Evolutionary conservation across 331 rosid species (phyloP), one percentile per base, ranked within the genome.

Genomic region (Quercus tomentella): DNA sequence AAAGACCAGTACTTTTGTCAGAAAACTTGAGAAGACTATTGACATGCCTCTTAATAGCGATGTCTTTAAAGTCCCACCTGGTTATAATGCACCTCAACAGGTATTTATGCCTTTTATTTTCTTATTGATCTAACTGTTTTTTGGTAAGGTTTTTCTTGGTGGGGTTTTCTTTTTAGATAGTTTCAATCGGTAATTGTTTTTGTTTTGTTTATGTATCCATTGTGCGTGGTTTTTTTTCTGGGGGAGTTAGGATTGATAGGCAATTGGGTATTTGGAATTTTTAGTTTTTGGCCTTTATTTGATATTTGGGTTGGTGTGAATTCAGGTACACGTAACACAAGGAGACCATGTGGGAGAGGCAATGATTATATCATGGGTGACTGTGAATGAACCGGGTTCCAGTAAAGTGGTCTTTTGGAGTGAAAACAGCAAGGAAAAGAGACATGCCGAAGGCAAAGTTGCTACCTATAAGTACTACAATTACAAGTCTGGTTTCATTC

Each of bases 281-380:
- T 58, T 4, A 26, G 9, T 14, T 35, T 67, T 65, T 4, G 10
- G 35, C n/a, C 58, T 75, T 76, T 75, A 33, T 33, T 33, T 69
- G 57, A 70, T 84, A 20, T 76, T 7, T 83, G 63, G 56, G 52
- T n/a, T 80, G 52, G 6, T 83, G 0, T 70, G 84, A 56, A 37
- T 73, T n/a, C 43, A 94, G 97, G 97, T 93, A 83, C 98, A 94
- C 74, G 88, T 94, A 75, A 94, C 98, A 22, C 98, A 94, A 92
- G 98, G 97, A 74, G 97, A 92, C 60, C 88, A 16, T 28, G 87
- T 45, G 73, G 97, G 98, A 69, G 87, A 81, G 76, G 96, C 91
- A 20, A 82, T 94, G 83, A 89, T 94, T 0, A 93, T 94, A 63
- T 92, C 96, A 75, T 94, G 97, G 97, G 90, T 92, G 76, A 92